Conservation (phyloP, 192 early-diverging fungal species). For the Bifiguratus adelaidae region DNA sequence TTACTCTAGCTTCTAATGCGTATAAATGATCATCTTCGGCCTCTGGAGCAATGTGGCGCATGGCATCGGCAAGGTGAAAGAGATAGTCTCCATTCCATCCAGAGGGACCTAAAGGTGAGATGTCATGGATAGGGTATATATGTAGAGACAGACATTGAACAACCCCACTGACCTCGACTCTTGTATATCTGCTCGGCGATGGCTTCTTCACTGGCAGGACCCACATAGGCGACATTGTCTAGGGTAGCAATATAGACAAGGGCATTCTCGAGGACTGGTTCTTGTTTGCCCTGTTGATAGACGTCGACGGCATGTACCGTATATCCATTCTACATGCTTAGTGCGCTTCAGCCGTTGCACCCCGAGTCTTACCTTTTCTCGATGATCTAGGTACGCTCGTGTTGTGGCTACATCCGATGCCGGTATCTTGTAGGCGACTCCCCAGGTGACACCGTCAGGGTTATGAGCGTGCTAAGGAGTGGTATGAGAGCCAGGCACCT, state of each 20-base stretch:
- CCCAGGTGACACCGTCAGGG: slow-evolving; percentile 58
- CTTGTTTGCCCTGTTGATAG: slow-evolving; percentile 22
- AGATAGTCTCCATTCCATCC: slow-evolving; percentile 65
- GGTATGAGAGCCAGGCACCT: background rate
- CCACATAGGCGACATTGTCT: slow-evolving; percentile 69
- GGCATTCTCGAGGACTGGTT: slow-evolving; percentile 46
- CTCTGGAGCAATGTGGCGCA: slow-evolving; percentile 35
- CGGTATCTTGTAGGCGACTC: slow-evolving; percentile 72
- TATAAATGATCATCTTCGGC: slow-evolving; percentile 48
- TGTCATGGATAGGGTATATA: background rate
- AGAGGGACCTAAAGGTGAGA: slow-evolving; percentile 36
- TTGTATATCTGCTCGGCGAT: slow-evolving; percentile 57
- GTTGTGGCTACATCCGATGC: slow-evolving; percentile 52
- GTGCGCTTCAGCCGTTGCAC: background rate
- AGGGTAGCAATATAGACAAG: slow-evolving; percentile 73
- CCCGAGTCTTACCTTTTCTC: slow-evolving; percentile 55
- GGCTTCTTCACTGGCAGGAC: slow-evolving; percentile 42
- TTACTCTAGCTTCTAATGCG: slow-evolving; percentile 41
- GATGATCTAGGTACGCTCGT: slow-evolving; percentile 64
- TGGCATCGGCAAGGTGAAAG: slow-evolving; percentile 47
- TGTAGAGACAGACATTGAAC: background rate
- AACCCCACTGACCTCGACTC: slow-evolving; percentile 31
- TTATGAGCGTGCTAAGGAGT: slow-evolving; percentile 16
- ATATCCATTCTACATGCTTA: slow-evolving; percentile 59
- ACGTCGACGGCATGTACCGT: slow-evolving; percentile 50